Conservation (phyloP, 495 filamentous ascomycete genomes). For the Halenospora varia region DNA sequence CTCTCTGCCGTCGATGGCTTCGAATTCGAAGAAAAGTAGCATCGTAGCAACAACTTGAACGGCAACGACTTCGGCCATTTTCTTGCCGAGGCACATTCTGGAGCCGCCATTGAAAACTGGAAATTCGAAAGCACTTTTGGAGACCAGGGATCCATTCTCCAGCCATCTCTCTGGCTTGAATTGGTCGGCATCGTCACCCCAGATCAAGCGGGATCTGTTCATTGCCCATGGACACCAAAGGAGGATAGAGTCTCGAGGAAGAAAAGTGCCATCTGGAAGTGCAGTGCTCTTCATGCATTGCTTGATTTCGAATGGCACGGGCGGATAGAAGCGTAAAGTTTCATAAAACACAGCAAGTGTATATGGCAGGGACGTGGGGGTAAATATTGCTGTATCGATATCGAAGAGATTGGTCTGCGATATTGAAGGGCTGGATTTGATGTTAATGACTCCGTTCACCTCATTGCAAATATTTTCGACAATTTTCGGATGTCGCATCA, state of each 20-base stretch:
- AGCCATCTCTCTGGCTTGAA: conserved; percentile 54
- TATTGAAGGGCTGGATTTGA: conserved; percentile 5
- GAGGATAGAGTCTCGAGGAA: conserved; percentile 45
- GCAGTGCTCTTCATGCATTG: conserved; percentile 44
- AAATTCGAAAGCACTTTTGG: conserved; percentile 47
- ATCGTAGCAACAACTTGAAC: conserved; percentile 47
- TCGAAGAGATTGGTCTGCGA: neutral
- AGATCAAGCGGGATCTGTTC: conserved; percentile 49
- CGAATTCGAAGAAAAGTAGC: conserved; percentile 45
- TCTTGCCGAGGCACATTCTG: conserved; percentile 53
- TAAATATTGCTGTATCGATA: conserved; percentile 35
- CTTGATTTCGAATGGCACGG: conserved; percentile 58
- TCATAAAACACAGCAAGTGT: conserved; percentile 55
- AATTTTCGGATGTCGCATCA: conserved; percentile 43
- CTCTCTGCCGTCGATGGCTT: conserved; percentile 34
- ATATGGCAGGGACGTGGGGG: conserved; percentile 44
- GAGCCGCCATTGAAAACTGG: conserved; percentile 60
- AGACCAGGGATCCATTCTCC: conserved; percentile 33
- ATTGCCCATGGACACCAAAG: conserved; percentile 60
- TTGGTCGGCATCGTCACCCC: conserved; percentile 48
- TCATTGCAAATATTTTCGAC: conserved; percentile 39
- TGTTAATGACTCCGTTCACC: conserved; percentile 14
- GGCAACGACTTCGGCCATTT: conserved; percentile 55
- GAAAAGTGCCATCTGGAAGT: conserved; percentile 54
- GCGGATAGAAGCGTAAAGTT: conserved; percentile 50